A percentile compares a stretch with the other conserved stretches of the same genome.
Evolutionary conservation across 352 stramenopile species (phyloP).

Genomic region (Blastocystis sp.): DNA sequence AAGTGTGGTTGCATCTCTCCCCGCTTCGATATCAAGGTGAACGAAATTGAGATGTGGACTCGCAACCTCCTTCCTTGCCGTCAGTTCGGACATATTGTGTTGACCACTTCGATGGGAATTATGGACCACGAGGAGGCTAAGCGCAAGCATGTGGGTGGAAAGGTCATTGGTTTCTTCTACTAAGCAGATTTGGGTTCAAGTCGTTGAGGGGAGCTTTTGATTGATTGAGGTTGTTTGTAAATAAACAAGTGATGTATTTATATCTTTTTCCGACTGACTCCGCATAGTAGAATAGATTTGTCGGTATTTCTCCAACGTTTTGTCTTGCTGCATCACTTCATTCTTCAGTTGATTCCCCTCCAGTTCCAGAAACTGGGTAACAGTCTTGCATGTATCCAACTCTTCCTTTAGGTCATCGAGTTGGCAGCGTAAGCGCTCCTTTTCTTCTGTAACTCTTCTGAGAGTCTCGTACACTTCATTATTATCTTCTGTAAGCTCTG

Average conservation of each 20-base stretch:
- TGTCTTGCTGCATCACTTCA: background rate
- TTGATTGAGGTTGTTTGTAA: background rate
- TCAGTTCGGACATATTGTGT: no score
- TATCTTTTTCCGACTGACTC: background rate
- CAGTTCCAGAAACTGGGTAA: conserved; percentile 20
- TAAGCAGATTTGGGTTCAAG: conserved; percentile 69
- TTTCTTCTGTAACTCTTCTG: background rate
- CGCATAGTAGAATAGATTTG: background rate
- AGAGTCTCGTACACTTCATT: conserved; percentile 32
- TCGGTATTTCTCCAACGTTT: background rate
- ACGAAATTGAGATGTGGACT: no score
- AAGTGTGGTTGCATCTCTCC: no score
- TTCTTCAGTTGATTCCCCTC: conserved; percentile 37
- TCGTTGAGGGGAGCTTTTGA: background rate
- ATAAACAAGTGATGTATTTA: background rate
- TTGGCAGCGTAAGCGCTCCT: background rate
- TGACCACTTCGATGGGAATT: no score
- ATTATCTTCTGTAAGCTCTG: background rate
- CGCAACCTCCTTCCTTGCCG: no score
- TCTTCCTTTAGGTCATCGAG: background rate
- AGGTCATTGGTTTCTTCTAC: conserved; percentile 99
- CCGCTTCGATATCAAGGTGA: no score
- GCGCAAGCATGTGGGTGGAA: conserved; percentile 98
- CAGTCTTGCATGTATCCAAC: conserved; percentile 31
- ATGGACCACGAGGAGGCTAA: no score